Conservation (phyloP, 768 basidiomycete genomes). For the Mycena haematopus region DNA sequence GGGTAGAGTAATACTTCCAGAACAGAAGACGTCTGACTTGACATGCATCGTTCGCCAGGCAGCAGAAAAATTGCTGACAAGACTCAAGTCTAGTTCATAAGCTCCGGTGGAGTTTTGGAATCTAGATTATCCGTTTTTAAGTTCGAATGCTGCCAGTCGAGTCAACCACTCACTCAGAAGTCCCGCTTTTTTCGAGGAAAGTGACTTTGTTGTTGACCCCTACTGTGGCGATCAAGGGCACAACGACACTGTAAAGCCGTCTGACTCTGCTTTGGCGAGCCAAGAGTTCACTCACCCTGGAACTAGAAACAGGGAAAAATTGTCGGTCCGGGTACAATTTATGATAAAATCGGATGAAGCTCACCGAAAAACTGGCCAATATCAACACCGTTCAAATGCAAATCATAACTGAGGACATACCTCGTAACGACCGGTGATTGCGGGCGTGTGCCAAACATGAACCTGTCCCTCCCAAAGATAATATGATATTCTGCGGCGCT, state of each 20-base stretch:
- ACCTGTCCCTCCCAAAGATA: constrained; percentile 61
- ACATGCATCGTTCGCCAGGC: constrained; percentile 83
- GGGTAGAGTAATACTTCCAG: constrained; percentile 74
- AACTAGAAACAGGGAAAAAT: constrained; percentile 37
- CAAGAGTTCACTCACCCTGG: constrained; percentile 30
- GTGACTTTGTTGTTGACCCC: constrained; percentile 84
- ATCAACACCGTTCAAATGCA: not conserved
- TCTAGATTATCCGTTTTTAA: constrained; percentile 32
- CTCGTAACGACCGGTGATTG: constrained; percentile 73
- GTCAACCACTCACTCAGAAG: constrained; percentile 35
- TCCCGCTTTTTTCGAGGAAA: constrained; percentile 79
- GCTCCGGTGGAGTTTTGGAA: constrained; percentile 75
- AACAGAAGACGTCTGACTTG: constrained; percentile 82
- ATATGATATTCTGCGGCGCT: constrained; percentile 43
- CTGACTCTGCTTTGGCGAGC: not conserved
- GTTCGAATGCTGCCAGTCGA: no score
- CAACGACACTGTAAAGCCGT: constrained; percentile 55
- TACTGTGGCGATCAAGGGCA: constrained; percentile 76
- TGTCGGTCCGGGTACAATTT: not conserved
- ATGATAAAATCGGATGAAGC: constrained; percentile 23
- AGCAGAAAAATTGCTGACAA: constrained; percentile 52
- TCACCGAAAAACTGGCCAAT: constrained; percentile 54
- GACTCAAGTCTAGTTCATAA: constrained; percentile 74
- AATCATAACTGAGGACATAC: constrained; percentile 38
- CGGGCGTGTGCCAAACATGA: constrained; percentile 70